Conservation (phyloP, 2,329 filamentous ascomycete species). For the Venturia carpophila region DNA sequence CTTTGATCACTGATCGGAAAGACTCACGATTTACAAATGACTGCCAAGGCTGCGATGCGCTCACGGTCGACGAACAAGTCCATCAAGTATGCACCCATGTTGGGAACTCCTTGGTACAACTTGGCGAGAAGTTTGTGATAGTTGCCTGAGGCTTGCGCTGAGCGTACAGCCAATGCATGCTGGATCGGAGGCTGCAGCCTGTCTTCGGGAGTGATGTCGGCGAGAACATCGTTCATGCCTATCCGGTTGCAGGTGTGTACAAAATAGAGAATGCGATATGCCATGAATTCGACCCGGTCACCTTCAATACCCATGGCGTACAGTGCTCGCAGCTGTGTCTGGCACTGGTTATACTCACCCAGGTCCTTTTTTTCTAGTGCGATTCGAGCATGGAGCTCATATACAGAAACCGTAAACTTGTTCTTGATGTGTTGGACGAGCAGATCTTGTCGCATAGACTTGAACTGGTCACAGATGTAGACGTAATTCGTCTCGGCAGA, state of each 20-base stretch:
- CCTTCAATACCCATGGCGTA: conserved; percentile 83
- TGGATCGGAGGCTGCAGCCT: conserved; percentile 77
- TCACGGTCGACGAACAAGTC: conserved; percentile 98
- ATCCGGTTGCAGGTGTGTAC: conserved; percentile 98
- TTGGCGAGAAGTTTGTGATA: conserved; percentile 92
- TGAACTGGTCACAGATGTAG: conserved; percentile 99
- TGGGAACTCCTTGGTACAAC: conserved; percentile 86
- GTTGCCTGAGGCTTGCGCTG: conserved; percentile 84
- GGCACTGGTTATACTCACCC: conserved; percentile 99
- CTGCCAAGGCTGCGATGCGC: conserved; percentile 79
- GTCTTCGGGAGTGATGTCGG: conserved; percentile 97
- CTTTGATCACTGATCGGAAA: conserved; percentile 24
- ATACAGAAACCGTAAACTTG: conserved; percentile 91
- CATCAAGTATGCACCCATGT: conserved; percentile 97
- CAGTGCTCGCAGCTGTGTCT: conserved; percentile 89
- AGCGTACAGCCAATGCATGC: conserved; percentile 86
- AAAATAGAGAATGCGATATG: conserved; percentile 99
- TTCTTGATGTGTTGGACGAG: conserved; percentile 97
- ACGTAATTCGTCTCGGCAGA: conserved; percentile 85
- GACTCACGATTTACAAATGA: conserved; percentile 93
- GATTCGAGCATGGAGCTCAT: conserved; percentile 96
- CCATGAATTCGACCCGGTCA: conserved; percentile 91
- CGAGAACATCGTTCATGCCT: conserved; percentile 95
- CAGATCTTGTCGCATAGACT: conserved; percentile 93
- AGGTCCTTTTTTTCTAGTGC: conserved; percentile 96